Evolutionary conservation across 2,329 filamentous ascomycete species (phyloP).

Genomic region (Aspergillus flavus): DNA sequence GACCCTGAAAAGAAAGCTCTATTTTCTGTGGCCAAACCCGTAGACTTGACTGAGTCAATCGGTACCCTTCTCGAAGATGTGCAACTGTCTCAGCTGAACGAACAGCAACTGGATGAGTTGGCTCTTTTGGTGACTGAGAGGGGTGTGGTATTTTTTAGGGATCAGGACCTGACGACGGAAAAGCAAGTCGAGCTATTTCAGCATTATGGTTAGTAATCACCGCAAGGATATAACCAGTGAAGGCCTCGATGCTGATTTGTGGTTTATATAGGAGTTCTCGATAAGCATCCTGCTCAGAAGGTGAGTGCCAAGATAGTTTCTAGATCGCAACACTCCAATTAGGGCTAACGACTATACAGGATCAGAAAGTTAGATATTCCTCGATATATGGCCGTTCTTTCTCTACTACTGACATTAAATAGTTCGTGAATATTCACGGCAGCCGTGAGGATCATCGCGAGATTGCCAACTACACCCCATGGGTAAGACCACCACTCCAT

Average conservation of each 20-base stretch:
- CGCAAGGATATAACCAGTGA: not conserved
- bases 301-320: not conserved
- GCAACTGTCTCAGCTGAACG: constrained; percentile 50
- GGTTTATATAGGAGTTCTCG: not conserved
- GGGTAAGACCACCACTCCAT: constrained; percentile 26
- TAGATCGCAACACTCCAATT: not conserved
- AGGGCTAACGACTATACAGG: not conserved
- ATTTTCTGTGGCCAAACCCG: constrained; percentile 30
- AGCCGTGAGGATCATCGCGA: constrained; percentile 51
- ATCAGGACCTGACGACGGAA: constrained; percentile 46
- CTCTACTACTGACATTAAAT: not conserved
- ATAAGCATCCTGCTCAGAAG: not conserved
- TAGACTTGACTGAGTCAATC: constrained; percentile 42
- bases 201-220: constrained; percentile 45
- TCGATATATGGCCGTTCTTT: not conserved
- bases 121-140: constrained; percentile 52
- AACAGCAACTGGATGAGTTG: constrained; percentile 54
- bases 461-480: constrained; percentile 51
- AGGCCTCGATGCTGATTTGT: not conserved
- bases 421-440: constrained; percentile 50
- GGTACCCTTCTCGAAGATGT: constrained; percentile 41
- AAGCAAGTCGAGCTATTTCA: constrained; percentile 47
- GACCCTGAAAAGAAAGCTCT: constrained; percentile 47
- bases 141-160: constrained; percentile 50
- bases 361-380: not conserved